These are phyloP conservation scores for Fusarium papillatum DNA, from an alignment of 2,329 filamentous ascomycete species.

Conservation along the genomic window DNA sequence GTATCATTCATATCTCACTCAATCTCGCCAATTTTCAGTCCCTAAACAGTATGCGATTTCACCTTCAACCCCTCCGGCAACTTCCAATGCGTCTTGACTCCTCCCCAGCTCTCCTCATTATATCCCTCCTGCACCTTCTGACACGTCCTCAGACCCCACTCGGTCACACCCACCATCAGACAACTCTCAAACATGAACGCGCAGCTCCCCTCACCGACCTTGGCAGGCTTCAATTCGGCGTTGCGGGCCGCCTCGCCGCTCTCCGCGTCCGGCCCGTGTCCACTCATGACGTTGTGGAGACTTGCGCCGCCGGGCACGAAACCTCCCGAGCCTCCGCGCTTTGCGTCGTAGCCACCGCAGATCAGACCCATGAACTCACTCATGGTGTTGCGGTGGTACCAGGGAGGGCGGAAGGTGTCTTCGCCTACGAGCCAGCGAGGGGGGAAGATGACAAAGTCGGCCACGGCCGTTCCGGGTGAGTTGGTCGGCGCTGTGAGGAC, in stretches of 20 bases:
- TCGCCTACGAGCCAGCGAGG: constrained; percentile 79
- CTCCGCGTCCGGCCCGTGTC: constrained; percentile 72
- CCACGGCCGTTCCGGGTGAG: constrained; percentile 72
- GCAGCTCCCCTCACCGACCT: constrained; percentile 72
- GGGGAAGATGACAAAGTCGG: constrained; percentile 81
- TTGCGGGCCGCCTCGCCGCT: constrained; percentile 69
- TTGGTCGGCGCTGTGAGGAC: constrained; percentile 75
- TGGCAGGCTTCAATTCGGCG: constrained; percentile 65
- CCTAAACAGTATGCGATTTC: constrained; percentile 37
- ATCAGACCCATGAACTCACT: constrained; percentile 76
- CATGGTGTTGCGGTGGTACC: constrained; percentile 80
- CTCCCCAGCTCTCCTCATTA: constrained; percentile 85
- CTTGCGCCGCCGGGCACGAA: constrained; percentile 72
- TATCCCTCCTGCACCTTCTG: constrained; percentile 75
- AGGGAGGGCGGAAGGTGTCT: constrained; percentile 79
- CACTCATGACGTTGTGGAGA: constrained; percentile 80
- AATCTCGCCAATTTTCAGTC: background rate
- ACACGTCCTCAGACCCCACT: constrained; percentile 75
- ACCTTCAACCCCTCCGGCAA: constrained; percentile 52
- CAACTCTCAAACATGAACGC: constrained; percentile 80
- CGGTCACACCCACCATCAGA: constrained; percentile 78
- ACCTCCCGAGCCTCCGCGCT: constrained; percentile 65
- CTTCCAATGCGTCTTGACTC: constrained; percentile 74
- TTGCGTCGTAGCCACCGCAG: constrained; percentile 71
- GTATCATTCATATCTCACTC: background rate